Base-by-base conservation (phyloP, 2,329 filamentous ascomycete genomes). In the Pseudogymnoascus pannorum region DNA sequence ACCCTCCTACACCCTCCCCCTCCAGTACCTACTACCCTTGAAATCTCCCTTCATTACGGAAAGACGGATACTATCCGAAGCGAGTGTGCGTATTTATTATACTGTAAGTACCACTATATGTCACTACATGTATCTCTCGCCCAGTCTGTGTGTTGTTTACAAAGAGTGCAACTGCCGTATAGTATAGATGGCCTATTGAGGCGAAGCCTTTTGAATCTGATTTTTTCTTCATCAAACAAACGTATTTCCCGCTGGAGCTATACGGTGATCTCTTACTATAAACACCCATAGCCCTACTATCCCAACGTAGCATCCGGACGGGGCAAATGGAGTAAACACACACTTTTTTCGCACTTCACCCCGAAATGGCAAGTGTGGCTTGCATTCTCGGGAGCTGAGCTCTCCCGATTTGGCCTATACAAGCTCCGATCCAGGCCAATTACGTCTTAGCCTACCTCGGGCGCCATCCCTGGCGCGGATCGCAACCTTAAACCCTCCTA, bases 391-490 rank as follows among this genome's bases (percentile, higher is more conserved):
- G 24, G 44, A 54, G 44, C 44, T 54, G 44, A 54, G n/a, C 24
- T 54, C 4, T 31, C 44, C 5, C 24, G n/a, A 54, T 54, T 31
- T 54, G 44, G 44, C 8, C 1, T 12, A 31, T 1, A 6, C 1
- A 5, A 4, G 2, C 1, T 26, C 24, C 9, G 24, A 31, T 31
- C 44, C 9, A 18, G 12, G 5, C 44, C 44, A 54, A 54, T 31
- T 54, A 54, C 26, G 44, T 54, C 44, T 31, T 54, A 54, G 44
- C 5, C 26, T 31, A 54, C 24, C 44, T 54, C 44, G 24, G 44
- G 44, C 11, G 57, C 44, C 42, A 60, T 57, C 61, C 61, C 38
- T 60, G 42, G 29, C 33, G 61, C 42, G 61, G 61, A 62, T 62
- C 61, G 57, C 42, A 42, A 60, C 58, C 54, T 60, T 57, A 62